A percentile compares a stretch with the other conserved stretches of the same genome.
These are phyloP conservation scores for Hemileia vastatrix DNA, from an alignment of 1,284 basidiomycete genomes.

Conservation along the genomic window DNA sequence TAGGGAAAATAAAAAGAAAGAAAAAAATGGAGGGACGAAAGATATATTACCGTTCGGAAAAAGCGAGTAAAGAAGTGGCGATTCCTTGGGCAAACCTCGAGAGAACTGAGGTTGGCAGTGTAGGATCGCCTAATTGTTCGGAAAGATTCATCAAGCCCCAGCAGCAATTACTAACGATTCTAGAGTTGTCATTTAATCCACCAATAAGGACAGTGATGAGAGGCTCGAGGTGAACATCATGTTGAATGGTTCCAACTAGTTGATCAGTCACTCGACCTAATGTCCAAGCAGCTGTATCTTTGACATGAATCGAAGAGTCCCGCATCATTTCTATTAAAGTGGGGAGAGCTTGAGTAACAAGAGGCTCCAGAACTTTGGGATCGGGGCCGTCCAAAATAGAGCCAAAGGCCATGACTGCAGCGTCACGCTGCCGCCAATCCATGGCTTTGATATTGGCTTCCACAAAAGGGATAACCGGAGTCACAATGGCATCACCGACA, in stretches of 20 bases:
- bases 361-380: conserved; percentile 69
- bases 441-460: conserved; percentile 83
- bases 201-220: conserved; percentile 73
- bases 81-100: conserved; percentile 84
- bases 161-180: conserved; percentile 88
- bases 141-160: conserved; percentile 94
- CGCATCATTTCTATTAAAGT: conserved; percentile 92
- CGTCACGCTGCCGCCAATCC: conserved; percentile 93
- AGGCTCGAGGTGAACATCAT: conserved; percentile 75
- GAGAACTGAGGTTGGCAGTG: conserved; percentile 54
- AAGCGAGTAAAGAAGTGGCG: conserved; percentile 65
- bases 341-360: conserved; percentile 88
- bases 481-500: conserved; percentile 81
- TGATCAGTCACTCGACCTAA: conserved; percentile 89
- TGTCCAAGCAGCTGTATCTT: conserved; percentile 97
- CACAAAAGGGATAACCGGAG: conserved; percentile 92
- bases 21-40: conserved; percentile 2
- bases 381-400: conserved; percentile 95
- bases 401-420: conserved; percentile 96
- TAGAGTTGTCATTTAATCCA: conserved; percentile 64
- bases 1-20: neutral
- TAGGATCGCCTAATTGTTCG: conserved; percentile 62
- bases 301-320: conserved; percentile 74
- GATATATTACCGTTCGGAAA: conserved; percentile 66
- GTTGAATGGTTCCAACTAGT: conserved; percentile 74